Evolutionary conservation across 345 rosid genomes (phyloP), one percentile per base, ranked within the genome.

Genomic region (Hevea brasiliensis): DNA sequence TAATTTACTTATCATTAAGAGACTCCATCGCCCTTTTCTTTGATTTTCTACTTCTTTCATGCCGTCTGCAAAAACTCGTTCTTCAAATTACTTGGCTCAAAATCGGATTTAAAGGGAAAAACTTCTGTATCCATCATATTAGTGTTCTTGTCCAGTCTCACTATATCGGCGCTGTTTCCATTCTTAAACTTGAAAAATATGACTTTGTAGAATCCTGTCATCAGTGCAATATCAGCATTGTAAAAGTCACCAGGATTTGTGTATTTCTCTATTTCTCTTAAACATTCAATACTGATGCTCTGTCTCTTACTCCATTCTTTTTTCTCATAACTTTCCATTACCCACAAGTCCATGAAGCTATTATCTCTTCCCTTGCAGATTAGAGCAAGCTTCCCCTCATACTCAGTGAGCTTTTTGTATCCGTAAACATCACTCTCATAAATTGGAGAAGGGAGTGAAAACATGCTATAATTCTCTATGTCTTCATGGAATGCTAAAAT

Each of bases 121-220:
- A 45, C 20, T 17, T 8, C 73, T 12, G 4, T 1, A 58, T 0
- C 3, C 14, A n/a, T n/a, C n/a, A n/a, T n/a, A n/a, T 32, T 29
- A 27, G 29, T 1, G 1, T 13, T 4, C n/a, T 18, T 24, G 24
- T 26, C 18, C 21, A 42, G 5, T 15, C 15, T 17, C 54, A 70
- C 55, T 20, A 24, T 26, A 0, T 17, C 51, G 14, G 4, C 1
- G 14, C 23, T 8, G 23, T 1, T 40, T 57, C 53, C 53, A 41
- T 70, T 70, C 55, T 58, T 70, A 17, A 70, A 70, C 55, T 70
- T 70, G 55, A 41, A 42, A 27, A 70, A 70, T n/a, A 45, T 23
- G 14, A 29, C 20, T 0, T 12, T 1, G 32, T 27, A 21, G 17
- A 18, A 12, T 18, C 20, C 58, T 4, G 0, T 12, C 51, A 61